Base-by-base conservation (phyloP, 306 rosid genomes). In the Phaseolus lunatus region DNA sequence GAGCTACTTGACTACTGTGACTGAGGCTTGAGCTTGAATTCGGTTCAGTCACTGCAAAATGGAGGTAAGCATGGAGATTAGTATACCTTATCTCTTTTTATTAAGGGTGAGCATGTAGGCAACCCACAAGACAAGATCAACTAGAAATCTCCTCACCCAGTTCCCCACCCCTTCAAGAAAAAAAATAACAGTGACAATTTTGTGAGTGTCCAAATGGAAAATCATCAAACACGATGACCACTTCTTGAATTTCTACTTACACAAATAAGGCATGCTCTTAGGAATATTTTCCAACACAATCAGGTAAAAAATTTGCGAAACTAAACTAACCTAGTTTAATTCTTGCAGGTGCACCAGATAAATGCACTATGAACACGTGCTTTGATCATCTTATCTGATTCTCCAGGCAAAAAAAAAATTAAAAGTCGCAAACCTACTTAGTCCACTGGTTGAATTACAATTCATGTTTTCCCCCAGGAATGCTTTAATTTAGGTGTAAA, bases 1-100 rank as follows among this genome's bases (percentile, higher is more conserved):
- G 97, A 53, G 93, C 91, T 53, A 85, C 67, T 81, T 85, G 97
- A 86, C 52, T 84, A 76, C 83, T 84, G 77, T 88, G 92, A 76
- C 88, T 82, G 76, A 78, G 92, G 83, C 90, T 88, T 77, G 96
- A 70, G 84, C 93, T 88, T 62, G 95, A 86, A 79, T 88, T 88
- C 19, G 94, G 94, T 76, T 92, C 98, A 78, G 89, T 47, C 76
- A 37, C 98, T 91, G 86, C 78, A 88, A 83, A 78, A 80, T 64
- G 49, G 19, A 76, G 41, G 31, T 69, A 80, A 79, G 70, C 37
- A 31, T 14, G 13, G 66, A 59, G 43, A 43, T 61, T 44, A 80
- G 78, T 75, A 77, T 72, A 78, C n/a, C 48, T 43, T 43, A 33
- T 19, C 15, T 56, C 72, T 12, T 49, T 49, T 65, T 26, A 59